These are phyloP conservation scores for Fraxinus velutina DNA, from an alignment of 305 asterid species.

Conservation along the genomic window DNA sequence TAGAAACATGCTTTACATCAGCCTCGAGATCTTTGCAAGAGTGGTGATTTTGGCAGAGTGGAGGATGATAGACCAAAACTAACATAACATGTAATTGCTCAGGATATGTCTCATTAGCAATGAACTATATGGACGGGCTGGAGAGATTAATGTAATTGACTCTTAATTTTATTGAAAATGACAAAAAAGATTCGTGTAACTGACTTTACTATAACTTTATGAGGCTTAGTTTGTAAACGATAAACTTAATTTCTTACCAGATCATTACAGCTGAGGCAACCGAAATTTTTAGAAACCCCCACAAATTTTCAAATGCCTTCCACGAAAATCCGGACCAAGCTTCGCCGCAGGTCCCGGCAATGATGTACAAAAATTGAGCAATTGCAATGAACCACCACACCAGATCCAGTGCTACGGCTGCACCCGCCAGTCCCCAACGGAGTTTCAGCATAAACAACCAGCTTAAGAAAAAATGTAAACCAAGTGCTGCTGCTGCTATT, in stretches of 20 bases:
- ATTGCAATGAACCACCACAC: slow-evolving; percentile 51
- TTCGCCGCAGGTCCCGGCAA: slow-evolving; percentile 44
- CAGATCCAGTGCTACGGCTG: slow-evolving; percentile 17
- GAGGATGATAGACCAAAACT: not conserved
- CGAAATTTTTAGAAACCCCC: slow-evolving; percentile 46
- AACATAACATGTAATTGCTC: not conserved
- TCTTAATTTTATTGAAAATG: not conserved
- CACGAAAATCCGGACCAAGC: slow-evolving; percentile 61
- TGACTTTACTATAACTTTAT: not conserved
- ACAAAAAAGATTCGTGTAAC: not conserved
- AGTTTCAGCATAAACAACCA: slow-evolving; percentile 23
- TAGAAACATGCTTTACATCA: not conserved
- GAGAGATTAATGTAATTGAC: not conserved
- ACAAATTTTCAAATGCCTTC: slow-evolving; percentile 41
- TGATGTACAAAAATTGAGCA: slow-evolving; percentile 41
- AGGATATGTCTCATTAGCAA: not conserved
- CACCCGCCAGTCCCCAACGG: slow-evolving; percentile 24
- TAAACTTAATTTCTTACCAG: slow-evolving; percentile 35
- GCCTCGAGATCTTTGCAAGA: not conserved
- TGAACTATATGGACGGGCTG: not conserved
- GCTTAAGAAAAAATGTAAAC: slow-evolving; percentile 14
- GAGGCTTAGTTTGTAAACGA: not conserved
- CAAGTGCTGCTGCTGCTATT: slow-evolving; percentile 20
- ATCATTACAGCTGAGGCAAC: slow-evolving; percentile 64
- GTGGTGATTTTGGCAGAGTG: not conserved